Evolutionary conservation across 768 basidiomycete species (phyloP).

Genomic region (Exsudoporus frostii): DNA sequence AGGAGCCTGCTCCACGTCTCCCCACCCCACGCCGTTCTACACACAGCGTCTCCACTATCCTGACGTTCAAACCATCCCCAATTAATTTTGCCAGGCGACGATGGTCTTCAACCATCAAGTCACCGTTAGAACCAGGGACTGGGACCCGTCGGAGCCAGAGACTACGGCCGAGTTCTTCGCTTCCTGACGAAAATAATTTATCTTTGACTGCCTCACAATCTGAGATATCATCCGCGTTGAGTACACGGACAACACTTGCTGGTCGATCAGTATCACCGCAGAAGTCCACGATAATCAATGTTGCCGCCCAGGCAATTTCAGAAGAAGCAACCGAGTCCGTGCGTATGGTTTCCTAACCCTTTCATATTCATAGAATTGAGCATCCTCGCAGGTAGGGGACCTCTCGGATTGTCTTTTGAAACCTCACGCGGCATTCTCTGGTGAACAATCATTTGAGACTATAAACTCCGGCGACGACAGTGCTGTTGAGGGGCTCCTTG

Average conservation of each 20-base stretch:
- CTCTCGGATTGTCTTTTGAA: conserved; percentile 24
- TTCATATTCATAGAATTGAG: conserved; percentile 31
- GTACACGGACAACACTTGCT: conserved; percentile 30
- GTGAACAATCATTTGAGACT: conserved; percentile 31
- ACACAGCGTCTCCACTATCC: conserved; percentile 35
- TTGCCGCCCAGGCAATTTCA: conserved; percentile 20
- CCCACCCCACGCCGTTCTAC: conserved; percentile 22
- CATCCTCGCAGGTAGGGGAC: conserved; percentile 29
- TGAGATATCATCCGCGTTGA: conserved; percentile 28
- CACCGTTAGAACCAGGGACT: conserved; percentile 33
- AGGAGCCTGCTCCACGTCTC: conserved; percentile 21
- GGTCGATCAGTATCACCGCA: conserved; percentile 34
- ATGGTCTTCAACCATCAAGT: conserved; percentile 47
- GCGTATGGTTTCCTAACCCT: conserved; percentile 27
- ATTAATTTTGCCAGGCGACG: conserved; percentile 59
- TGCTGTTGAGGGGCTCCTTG: conserved; percentile 31
- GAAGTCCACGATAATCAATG: conserved; percentile 23
- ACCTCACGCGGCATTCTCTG: conserved; percentile 25
- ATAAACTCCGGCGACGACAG: conserved; percentile 38
- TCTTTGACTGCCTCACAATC: conserved; percentile 24
- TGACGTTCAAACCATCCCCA: conserved; percentile 62
- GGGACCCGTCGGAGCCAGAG: conserved; percentile 35
- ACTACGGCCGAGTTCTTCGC: conserved; percentile 31
- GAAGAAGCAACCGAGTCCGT: conserved; percentile 30
- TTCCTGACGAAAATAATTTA: conserved; percentile 31